These are phyloP conservation scores for Kodamaea kakaduensis DNA, from an alignment of 805 yeast species.

Conservation along the genomic window DNA sequence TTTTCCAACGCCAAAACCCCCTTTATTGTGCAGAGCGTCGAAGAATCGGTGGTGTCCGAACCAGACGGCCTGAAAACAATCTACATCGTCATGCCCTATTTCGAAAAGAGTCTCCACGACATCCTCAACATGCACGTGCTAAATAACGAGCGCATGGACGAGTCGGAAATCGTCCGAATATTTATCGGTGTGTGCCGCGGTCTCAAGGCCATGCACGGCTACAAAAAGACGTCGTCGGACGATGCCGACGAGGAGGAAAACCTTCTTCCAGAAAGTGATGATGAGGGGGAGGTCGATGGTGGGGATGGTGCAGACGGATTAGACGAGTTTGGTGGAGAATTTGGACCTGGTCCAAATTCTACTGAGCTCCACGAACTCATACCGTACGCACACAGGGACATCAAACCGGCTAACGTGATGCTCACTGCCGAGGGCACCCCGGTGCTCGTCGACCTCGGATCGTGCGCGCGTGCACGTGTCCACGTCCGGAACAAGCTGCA, in stretches of 20 bases:
- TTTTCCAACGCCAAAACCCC: constrained; percentile 56
- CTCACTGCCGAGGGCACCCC: constrained; percentile 69
- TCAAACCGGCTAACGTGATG: constrained; percentile 89
- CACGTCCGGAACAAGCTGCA: constrained; percentile 56
- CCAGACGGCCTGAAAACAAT: constrained; percentile 76
- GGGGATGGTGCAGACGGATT: constrained; percentile 9
- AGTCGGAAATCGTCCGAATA: constrained; percentile 57
- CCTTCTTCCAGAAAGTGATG: constrained; percentile 18
- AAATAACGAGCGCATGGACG: constrained; percentile 50
- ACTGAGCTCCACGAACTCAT: constrained; percentile 46
- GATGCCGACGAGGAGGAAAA: constrained; percentile 12
- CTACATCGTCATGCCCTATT: constrained; percentile 76
- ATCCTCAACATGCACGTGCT: constrained; percentile 62
- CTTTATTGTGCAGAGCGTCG: constrained; percentile 63
- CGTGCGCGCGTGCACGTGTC: constrained; percentile 62
- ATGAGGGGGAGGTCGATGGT: constrained; percentile 20
- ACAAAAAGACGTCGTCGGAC: constrained; percentile 27
- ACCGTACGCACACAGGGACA: constrained; percentile 81
- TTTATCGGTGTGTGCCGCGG: constrained; percentile 74
- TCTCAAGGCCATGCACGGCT: constrained; percentile 68
- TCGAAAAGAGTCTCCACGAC: constrained; percentile 71
- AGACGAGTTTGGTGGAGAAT: no score
- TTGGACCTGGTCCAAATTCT: no score
- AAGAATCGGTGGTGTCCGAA: constrained; percentile 68
- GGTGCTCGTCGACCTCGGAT: constrained; percentile 80